phyloP scores from a whole-genome alignment of 2,329 filamentous ascomycete genomes.

The Apiospora rasikravindrae region DNA sequence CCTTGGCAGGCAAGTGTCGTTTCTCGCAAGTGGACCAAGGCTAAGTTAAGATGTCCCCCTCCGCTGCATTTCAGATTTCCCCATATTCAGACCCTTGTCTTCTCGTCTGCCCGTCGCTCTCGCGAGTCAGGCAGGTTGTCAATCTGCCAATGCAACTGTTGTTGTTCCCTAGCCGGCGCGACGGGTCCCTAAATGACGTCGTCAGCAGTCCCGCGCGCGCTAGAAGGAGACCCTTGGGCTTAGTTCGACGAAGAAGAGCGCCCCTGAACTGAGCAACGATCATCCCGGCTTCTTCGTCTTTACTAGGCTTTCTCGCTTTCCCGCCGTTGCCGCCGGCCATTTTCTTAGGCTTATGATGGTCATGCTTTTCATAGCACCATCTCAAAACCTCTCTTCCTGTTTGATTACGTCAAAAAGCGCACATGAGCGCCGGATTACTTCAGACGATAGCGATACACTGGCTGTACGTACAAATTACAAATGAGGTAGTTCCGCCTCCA shows the following conservation, averaged over 20 bases:
- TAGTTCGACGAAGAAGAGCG: not conserved
- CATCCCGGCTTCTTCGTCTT: not conserved
- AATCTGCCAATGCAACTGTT: constrained; percentile 1
- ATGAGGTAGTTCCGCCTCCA: not conserved
- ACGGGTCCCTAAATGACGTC: constrained; percentile 10
- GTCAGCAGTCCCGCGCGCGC: not conserved
- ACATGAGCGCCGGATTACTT: not conserved
- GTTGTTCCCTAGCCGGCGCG: constrained; percentile 1
- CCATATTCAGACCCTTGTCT: constrained; percentile 10
- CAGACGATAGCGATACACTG: not conserved
- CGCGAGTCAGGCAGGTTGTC: constrained; percentile 11
- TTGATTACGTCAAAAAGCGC: not conserved
- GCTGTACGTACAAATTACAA: not conserved
- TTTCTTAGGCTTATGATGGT: not conserved
- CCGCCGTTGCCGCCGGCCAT: not conserved
- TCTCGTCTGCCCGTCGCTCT: not conserved
- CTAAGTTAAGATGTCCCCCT: constrained; percentile 7
- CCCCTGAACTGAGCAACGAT: constrained; percentile 1
- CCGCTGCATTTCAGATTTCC: constrained; percentile 9
- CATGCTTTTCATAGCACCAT: not conserved
- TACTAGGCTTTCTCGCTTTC: constrained; percentile 10
- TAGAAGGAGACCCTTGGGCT: not conserved
- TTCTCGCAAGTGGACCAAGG: not conserved
- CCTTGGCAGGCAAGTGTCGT: not conserved
- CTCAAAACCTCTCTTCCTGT: not conserved